Percentiles rank a stretch among this genome's conserved stretches.
Evolutionary conservation across 2,329 filamentous ascomycete genomes (phyloP).

Genomic region (Colletotrichum costaricense): DNA sequence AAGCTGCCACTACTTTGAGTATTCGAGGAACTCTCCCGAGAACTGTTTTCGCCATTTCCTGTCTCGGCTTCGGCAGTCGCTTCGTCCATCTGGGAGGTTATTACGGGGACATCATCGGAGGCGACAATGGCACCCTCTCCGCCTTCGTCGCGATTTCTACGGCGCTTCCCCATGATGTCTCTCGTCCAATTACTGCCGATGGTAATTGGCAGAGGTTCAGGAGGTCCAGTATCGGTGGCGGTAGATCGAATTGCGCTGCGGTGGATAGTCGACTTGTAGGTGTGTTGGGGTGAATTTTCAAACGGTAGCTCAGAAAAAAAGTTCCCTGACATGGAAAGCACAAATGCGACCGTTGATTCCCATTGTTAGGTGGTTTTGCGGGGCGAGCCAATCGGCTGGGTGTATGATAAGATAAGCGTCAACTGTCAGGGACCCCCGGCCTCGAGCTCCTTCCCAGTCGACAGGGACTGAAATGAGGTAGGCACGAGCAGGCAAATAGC

Average conservation of each 20-base stretch:
- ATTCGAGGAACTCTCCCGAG: conserved; percentile 30
- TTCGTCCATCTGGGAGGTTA: background rate
- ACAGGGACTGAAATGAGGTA: background rate
- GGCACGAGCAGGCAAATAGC: background rate
- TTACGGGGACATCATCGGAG: background rate
- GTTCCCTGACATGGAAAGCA: background rate
- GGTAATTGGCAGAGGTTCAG: background rate
- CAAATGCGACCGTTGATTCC: background rate
- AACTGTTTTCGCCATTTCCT: background rate
- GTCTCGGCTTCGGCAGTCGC: background rate
- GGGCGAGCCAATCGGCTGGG: background rate
- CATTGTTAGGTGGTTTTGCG: background rate
- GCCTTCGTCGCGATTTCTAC: conserved; percentile 19
- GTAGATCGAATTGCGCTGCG: background rate
- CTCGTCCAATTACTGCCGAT: background rate
- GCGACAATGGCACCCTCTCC: conserved; percentile 24
- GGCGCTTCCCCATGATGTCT: conserved; percentile 18
- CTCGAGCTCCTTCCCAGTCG: background rate
- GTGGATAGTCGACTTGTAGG: background rate
- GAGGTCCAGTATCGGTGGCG: background rate
- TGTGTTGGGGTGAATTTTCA: conserved; percentile 4
- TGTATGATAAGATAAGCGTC: background rate
- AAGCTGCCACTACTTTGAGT: conserved; percentile 52
- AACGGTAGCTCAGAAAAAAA: background rate
- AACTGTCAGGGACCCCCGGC: background rate